A percentile compares a stretch with the other conserved stretches of the same genome.
Conservation (phyloP, 78 protist genomes). For the Dictyostelium citrinum region DNA sequence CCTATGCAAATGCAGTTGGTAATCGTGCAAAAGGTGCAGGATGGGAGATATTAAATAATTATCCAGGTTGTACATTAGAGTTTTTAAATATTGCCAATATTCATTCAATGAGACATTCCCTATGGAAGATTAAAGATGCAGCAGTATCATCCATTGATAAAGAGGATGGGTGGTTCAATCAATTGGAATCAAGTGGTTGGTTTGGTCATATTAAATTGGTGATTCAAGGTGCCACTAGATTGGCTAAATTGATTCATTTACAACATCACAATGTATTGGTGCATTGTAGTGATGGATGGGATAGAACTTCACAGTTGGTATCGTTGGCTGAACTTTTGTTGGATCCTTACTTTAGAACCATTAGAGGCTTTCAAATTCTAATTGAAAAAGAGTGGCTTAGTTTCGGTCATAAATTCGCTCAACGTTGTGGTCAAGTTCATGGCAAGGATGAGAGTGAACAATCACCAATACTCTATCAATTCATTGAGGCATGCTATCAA, state of each 20-base stretch:
- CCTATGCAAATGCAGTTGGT: constrained; percentile 89
- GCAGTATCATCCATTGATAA: neutral
- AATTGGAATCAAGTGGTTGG: constrained; percentile 72
- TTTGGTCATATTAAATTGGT: constrained; percentile 44
- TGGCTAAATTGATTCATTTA: constrained; percentile 27
- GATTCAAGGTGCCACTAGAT: constrained; percentile 34
- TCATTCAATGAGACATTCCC: constrained; percentile 86
- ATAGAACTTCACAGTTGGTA: constrained; percentile 92
- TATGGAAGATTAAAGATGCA: constrained; percentile 46
- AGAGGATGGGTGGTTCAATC: constrained; percentile 30
- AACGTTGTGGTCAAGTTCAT: constrained; percentile 71
- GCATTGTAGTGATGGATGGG: constrained; percentile 99
- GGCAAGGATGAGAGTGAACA: constrained; percentile 74
- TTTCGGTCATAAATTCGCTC: constrained; percentile 93
- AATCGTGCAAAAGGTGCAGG: constrained; percentile 83
- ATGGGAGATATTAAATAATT: constrained; percentile 50
- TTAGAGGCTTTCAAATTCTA: constrained; percentile 88
- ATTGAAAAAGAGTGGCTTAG: constrained; percentile 96
- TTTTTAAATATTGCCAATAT: constrained; percentile 89
- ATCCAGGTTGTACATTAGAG: constrained; percentile 77
- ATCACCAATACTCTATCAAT: constrained; percentile 95
- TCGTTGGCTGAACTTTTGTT: constrained; percentile 86
- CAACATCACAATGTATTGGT: constrained; percentile 80
- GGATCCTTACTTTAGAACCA: constrained; percentile 94
- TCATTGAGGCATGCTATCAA: constrained; percentile 94